Evolutionary conservation across 345 rosid species (phyloP).

Genomic region (Lumnitzera littorea): DNA sequence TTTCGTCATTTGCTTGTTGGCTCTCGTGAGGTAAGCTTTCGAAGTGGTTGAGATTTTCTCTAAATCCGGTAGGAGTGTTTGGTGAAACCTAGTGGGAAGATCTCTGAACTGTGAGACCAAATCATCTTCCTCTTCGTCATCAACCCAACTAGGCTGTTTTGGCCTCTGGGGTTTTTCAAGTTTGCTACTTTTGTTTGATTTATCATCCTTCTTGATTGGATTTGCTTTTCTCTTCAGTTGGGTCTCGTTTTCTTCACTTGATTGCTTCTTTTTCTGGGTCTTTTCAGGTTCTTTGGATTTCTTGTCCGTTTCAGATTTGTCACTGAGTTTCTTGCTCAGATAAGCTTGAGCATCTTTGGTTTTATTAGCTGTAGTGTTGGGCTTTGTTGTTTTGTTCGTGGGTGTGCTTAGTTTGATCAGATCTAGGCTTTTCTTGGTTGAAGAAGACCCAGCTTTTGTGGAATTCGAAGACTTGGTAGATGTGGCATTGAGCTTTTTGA

Average conservation of each 20-base stretch:
- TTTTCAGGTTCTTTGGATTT: too few species aligned
- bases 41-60: conserved; percentile 72
- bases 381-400: conserved; percentile 23
- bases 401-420: conserved; percentile 37
- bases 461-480: conserved; percentile 35
- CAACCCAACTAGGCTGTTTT: conserved; percentile 43
- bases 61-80: conserved; percentile 67
- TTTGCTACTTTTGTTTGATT: conserved; percentile 11
- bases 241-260: too few species aligned
- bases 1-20: conserved; percentile 75
- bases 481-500: conserved; percentile 28
- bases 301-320: too few species aligned
- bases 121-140: conserved; percentile 55
- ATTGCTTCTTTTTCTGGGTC: too few species aligned
- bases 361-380: conserved; percentile 11
- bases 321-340: too few species aligned
- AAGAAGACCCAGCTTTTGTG: conserved; percentile 19
- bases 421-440: conserved; percentile 31
- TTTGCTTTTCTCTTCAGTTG: too few species aligned
- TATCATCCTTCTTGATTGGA: not conserved
- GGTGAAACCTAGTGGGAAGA: conserved; percentile 66
- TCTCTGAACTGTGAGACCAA: conserved; percentile 65
- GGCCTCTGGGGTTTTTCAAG: conserved; percentile 12
- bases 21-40: conserved; percentile 59
- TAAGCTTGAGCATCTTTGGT: not conserved